Conservation (phyloP, 345 rosid genomes). For the Camelina laxa region DNA sequence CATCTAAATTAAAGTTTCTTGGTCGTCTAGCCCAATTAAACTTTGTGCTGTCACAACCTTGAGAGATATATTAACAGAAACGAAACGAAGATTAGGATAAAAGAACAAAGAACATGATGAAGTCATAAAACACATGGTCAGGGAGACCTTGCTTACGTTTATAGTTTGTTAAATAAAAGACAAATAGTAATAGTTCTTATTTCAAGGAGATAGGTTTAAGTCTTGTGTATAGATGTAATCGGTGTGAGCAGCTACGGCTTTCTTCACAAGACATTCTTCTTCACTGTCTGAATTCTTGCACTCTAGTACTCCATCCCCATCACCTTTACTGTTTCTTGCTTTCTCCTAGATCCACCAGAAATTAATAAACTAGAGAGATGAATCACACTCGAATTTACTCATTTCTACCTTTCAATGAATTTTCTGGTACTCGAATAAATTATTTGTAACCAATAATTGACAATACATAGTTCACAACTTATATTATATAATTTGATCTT, state of each 20-base stretch:
- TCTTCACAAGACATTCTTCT: slow-evolving; percentile 57
- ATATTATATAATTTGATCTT: neutral
- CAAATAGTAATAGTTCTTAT: slow-evolving; percentile 19
- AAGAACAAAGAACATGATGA: slow-evolving; percentile 27
- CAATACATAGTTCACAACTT: neutral
- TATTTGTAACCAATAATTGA: neutral
- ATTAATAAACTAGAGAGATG: neutral
- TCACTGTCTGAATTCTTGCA: slow-evolving; percentile 48
- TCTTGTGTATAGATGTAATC: slow-evolving; percentile 68
- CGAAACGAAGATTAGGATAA: slow-evolving; percentile 4
- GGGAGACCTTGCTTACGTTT: slow-evolving; percentile 22
- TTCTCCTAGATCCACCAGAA: slow-evolving; percentile 37
- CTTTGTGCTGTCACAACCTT: neutral
- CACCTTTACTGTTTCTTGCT: slow-evolving; percentile 34
- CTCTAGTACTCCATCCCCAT: slow-evolving; percentile 39
- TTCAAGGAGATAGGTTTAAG: slow-evolving; percentile 42
- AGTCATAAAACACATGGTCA: slow-evolving; percentile 27
- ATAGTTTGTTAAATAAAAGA: neutral
- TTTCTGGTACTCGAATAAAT: neutral
- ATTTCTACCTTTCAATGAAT: neutral
- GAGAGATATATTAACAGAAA: neutral
- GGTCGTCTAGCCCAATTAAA: neutral
- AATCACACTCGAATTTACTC: neutral
- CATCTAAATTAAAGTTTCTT: neutral
- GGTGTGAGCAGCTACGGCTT: slow-evolving; percentile 53